Evolutionary conservation across 352 stramenopile genomes (phyloP).

Genomic region (Pythium folliculosum): DNA sequence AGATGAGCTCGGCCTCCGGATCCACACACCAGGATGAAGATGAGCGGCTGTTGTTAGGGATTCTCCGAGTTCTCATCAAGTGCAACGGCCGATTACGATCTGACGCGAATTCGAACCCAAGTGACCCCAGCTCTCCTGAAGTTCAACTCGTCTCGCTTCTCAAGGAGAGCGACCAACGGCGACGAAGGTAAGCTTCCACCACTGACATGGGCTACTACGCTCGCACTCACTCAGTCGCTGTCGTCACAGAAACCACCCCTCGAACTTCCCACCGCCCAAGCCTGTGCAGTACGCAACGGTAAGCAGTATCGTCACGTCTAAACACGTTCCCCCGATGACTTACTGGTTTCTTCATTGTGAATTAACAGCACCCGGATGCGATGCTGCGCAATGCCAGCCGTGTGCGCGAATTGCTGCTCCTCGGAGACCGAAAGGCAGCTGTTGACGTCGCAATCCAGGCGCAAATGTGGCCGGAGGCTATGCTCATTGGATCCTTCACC

Average conservation of each 20-base stretch:
- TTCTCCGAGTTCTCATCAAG: slow-evolving; percentile 76
- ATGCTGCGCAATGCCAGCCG: slow-evolving; percentile 46
- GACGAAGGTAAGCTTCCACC: slow-evolving; percentile 38
- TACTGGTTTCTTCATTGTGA: background rate
- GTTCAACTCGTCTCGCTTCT: slow-evolving; percentile 66
- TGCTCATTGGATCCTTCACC: slow-evolving; percentile 85
- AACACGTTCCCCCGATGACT: background rate
- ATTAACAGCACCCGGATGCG: slow-evolving; percentile 55
- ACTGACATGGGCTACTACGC: background rate
- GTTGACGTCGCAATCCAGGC: slow-evolving; percentile 76
- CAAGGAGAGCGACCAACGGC: slow-evolving; percentile 66
- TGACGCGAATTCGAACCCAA: slow-evolving; percentile 45
- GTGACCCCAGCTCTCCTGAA: slow-evolving; percentile 62
- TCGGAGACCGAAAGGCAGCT: slow-evolving; percentile 74
- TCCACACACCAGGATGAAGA: slow-evolving; percentile 52
- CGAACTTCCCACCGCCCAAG: slow-evolving; percentile 50
- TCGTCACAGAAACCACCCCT: slow-evolving; percentile 36
- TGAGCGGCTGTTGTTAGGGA: slow-evolving; percentile 62
- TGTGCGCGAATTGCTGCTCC: slow-evolving; percentile 72
- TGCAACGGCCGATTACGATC: slow-evolving; percentile 79
- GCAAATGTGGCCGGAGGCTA: slow-evolving; percentile 87
- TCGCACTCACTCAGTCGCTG: background rate
- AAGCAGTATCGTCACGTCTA: background rate
- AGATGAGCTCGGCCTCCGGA: slow-evolving; percentile 36
- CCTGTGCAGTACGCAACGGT: slow-evolving; percentile 38